Conservation (phyloP, 208 protist species). For the Leishmania amazonensis region DNA sequence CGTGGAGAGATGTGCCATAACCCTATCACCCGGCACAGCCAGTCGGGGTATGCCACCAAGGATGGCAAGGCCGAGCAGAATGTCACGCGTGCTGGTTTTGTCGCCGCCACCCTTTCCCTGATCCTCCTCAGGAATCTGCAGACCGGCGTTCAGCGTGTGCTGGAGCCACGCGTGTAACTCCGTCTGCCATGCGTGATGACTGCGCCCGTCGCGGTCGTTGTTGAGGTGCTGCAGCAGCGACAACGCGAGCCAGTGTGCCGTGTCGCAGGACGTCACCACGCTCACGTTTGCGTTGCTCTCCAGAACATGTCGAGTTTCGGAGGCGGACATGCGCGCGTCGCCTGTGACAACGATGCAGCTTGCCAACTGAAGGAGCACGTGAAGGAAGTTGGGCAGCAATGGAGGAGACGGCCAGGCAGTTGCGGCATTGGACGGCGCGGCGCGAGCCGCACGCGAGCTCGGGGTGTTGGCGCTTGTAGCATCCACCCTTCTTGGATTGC, state of each 20-base stretch:
- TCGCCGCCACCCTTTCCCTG: neutral
- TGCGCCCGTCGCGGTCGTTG: conserved; percentile 18
- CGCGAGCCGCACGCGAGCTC: neutral
- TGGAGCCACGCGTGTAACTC: conserved; percentile 69
- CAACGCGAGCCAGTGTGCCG: conserved; percentile 62
- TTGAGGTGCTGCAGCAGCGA: conserved; percentile 79
- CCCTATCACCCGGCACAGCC: conserved; percentile 69
- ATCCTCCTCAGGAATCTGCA: conserved; percentile 7
- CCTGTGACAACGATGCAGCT: conserved; percentile 29
- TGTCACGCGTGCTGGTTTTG: conserved; percentile 29
- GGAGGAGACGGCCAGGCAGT: neutral
- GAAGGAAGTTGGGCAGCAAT: conserved; percentile 35
- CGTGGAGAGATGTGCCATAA: conserved; percentile 51
- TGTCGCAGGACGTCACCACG: conserved; percentile 33
- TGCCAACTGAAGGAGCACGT: conserved; percentile 42
- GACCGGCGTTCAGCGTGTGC: conserved; percentile 27
- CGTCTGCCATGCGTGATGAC: conserved; percentile 55
- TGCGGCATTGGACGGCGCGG: neutral
- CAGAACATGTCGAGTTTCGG: conserved; percentile 30
- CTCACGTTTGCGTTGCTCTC: conserved; percentile 11
- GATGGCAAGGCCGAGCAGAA: conserved; percentile 68
- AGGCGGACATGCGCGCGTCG: conserved; percentile 30
- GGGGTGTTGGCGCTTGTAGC: neutral
- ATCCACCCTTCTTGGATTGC: neutral
- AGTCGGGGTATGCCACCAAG: conserved; percentile 58